phyloP scores from a whole-genome alignment of 345 rosid species.

The Heritiera fomes region DNA sequence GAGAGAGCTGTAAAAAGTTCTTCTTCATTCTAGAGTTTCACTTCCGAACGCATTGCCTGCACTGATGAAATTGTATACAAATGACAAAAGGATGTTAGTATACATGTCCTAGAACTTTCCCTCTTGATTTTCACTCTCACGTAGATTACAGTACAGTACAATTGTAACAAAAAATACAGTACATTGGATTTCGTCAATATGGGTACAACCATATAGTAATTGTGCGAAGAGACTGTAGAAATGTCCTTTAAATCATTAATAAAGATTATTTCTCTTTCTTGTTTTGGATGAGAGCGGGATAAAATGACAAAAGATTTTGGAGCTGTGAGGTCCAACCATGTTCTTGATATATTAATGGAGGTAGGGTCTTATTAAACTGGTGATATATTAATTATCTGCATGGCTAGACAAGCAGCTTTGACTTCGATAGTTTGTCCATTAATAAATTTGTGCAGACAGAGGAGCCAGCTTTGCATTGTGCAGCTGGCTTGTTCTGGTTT shows the following conservation, averaged over 20 bases:
- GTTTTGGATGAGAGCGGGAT: neutral
- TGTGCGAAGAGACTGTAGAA: neutral
- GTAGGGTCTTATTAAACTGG: neutral
- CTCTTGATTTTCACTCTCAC: neutral
- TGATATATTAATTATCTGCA: too few relatives aligned
- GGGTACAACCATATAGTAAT: neutral
- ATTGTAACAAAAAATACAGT: too few relatives aligned
- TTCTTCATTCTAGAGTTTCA: neutral
- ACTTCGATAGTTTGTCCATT: neutral
- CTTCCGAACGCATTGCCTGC: neutral
- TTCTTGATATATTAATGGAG: neutral
- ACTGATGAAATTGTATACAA: neutral
- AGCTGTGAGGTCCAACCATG: neutral
- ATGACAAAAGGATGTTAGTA: neutral
- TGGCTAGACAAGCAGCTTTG: neutral
- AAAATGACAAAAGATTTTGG: neutral
- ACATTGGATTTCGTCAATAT: neutral
- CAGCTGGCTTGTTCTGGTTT: neutral
- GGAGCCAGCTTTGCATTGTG: neutral
- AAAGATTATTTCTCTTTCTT: neutral
- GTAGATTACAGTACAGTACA: too few relatives aligned
- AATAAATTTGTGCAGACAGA: neutral
- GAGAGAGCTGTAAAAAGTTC: neutral
- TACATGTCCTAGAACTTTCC: conserved; percentile 2
- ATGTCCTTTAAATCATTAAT: neutral